Base-by-base conservation (phyloP, 495 filamentous ascomycete species). In the Neurospora tetrasperma region DNA sequence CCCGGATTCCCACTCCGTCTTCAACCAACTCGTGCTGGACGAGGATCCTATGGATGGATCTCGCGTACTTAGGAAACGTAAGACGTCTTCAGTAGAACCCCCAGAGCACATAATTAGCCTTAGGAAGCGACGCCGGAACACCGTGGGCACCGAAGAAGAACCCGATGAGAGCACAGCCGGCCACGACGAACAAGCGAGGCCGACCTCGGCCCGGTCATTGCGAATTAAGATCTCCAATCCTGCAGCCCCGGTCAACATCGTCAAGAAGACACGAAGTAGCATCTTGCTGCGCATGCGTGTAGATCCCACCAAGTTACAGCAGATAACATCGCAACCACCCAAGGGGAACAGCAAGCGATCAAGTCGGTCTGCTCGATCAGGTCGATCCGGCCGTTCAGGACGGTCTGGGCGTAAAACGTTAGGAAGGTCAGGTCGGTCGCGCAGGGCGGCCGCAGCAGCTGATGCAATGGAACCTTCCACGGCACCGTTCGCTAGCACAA, bases 41-140 rank as follows among this genome's bases (percentile, higher is more conserved):
- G 93, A 94, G 70, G 93, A 96, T 76, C 87, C 92, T 14, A 86
- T 94, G 83, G 93, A 96, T 80, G 94, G 94, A 62, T 94, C 94
- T 4, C 90, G 94, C 70, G 88, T 93, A 66, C 83, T 98, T 70
- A 88, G 95, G 70, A 98, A 98, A 81, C 89, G 96, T 62, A 97
- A 97, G 82, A 85, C 85, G 41, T 87, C 85, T 0, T 87, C 85
- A n/a, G 76, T 77, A 9, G 85, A 85, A 59, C 73, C 77, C 0
- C 84, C 85, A 5, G 84, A 86, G n/a, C 77, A 80, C 44, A 71
- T 80, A 35, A 81, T 83, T 68, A 79, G 82, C 4, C 74, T 85
- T 14, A 80, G 82, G 31, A 87, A 84, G 74, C 79, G 84, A n/a
- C 79, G 83, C n/a, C 82, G 80, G 71, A 81, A 80, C 35, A 83